Base-by-base conservation (phyloP, 352 stramenopile species). In the Globisporangium alternatum region DNA sequence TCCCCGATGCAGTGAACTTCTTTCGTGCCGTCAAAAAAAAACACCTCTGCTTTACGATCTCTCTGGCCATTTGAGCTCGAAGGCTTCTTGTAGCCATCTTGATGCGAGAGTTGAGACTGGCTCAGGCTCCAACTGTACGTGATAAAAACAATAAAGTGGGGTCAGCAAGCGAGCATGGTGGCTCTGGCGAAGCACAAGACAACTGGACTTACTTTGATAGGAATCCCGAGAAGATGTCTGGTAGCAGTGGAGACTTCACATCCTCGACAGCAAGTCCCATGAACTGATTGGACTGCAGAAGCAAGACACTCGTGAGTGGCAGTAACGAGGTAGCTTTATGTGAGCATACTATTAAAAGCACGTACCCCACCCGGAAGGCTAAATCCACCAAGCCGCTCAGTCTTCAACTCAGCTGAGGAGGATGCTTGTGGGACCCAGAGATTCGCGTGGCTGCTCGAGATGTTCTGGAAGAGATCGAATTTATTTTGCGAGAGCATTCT, bases 1-100 rank as follows among this genome's bases (percentile, higher is more conserved):
- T 60, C 59, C 13, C 6, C 37, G 13, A 21, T 10, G 37, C 60
- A 70, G 1, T 53, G 65, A 41, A 81, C 61, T 21, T 74, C 61
- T 51, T 73, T 70, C 1, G 74, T 71, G 28, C 60, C 74, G 41
- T 78, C 74, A 31, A 81, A 78, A 45, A 81, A 81, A 30, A 81
- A 78, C 5, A 78, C 74, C 51, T 81, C 74, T 15, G 55, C 30
- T 55, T 63, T 59, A 7, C 17, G 5, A n/a, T 45, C 17, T 49
- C 13, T 54, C 59, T 37, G 25, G 52, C 13, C 7, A 35, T 49
- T 48, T 21, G 6, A 31, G 13, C 35, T 45, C 10, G 8, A 25
- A 48, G 41, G 35, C 0, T 51, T 43, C 51, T 43, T 56, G 51
- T 43, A 5, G 35, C 12, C 35, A 25, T 52, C 15, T 35, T 64